Conservation (phyloP, 2,329 filamentous ascomycete genomes). For the Aspergillus pseudotamarii region DNA sequence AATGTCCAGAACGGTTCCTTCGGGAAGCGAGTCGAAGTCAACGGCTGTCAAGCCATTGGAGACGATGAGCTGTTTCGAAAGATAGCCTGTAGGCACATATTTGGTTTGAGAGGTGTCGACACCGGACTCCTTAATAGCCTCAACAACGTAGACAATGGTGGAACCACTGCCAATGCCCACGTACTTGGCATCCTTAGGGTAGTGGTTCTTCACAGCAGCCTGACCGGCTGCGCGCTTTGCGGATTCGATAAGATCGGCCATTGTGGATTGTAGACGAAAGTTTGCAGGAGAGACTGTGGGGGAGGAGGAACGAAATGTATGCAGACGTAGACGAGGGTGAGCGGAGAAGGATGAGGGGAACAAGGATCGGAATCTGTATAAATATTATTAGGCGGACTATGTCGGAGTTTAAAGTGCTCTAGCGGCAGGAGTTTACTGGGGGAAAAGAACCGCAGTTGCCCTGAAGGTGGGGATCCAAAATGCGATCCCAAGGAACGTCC, state of each 20-base stretch:
- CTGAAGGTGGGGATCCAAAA: slow-evolving; percentile 12
- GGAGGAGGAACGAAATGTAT: neutral
- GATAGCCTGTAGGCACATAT: slow-evolving; percentile 91
- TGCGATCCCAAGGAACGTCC: slow-evolving; percentile 11
- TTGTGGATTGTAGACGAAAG: slow-evolving; percentile 30
- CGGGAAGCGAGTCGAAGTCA: slow-evolving; percentile 73
- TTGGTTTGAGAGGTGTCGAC: slow-evolving; percentile 62
- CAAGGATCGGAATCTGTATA: slow-evolving; percentile 14
- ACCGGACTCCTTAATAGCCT: slow-evolving; percentile 60
- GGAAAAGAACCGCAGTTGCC: slow-evolving; percentile 15
- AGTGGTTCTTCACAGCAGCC: slow-evolving; percentile 63
- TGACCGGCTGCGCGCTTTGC: slow-evolving; percentile 64
- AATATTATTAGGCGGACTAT: slow-evolving; percentile 18
- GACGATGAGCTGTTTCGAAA: slow-evolving; percentile 84
- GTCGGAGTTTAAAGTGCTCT: slow-evolving; percentile 8
- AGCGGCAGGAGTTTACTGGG: slow-evolving; percentile 8
- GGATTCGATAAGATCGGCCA: slow-evolving; percentile 52
- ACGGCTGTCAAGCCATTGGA: slow-evolving; percentile 75
- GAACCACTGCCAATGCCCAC: slow-evolving; percentile 68
- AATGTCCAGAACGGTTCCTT: slow-evolving; percentile 72
- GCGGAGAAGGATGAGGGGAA: slow-evolving; percentile 4
- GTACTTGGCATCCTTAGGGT: slow-evolving; percentile 58
- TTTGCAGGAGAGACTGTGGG: slow-evolving; percentile 3
- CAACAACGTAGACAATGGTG: slow-evolving; percentile 69
- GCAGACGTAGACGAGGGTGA: slow-evolving; percentile 9